Percentiles rank a stretch among this genome's conserved stretches.
phyloP scores from a whole-genome alignment of 2,329 filamentous ascomycete species.

The Beauveria medogensis region DNA sequence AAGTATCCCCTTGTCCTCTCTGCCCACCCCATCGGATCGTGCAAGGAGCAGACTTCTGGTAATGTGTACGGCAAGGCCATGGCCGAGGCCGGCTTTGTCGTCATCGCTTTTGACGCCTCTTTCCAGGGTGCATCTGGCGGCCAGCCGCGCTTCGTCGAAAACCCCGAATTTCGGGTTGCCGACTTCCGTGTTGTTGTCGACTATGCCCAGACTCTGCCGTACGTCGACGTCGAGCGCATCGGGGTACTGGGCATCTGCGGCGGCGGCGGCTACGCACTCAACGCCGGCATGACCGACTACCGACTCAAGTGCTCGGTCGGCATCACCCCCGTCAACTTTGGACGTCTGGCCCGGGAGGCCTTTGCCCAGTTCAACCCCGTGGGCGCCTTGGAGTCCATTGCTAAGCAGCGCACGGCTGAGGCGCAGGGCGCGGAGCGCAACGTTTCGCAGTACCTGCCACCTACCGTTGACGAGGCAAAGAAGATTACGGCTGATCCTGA shows the following conservation, averaged over 20 bases:
- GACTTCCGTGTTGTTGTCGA: constrained; percentile 26
- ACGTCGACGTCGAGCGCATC: constrained; percentile 25
- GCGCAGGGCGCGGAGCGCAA: background rate
- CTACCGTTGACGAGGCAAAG: constrained; percentile 5
- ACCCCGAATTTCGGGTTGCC: constrained; percentile 26
- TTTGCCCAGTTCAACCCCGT: constrained; percentile 4
- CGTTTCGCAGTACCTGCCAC: background rate
- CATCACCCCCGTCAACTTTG: constrained; percentile 21
- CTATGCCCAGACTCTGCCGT: constrained; percentile 20
- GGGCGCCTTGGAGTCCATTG: constrained; percentile 3
- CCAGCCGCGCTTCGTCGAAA: constrained; percentile 25
- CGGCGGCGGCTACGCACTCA: constrained; percentile 26
- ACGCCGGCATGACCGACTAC: constrained; percentile 26
- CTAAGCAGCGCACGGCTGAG: constrained; percentile 7
- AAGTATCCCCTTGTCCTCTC: constrained; percentile 18
- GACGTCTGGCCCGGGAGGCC: constrained; percentile 18
- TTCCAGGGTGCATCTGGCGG: constrained; percentile 28
- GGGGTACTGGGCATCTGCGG: constrained; percentile 31
- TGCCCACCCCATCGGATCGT: constrained; percentile 20
- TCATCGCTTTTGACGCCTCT: constrained; percentile 23
- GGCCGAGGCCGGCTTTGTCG: constrained; percentile 22
- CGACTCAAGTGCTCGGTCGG: constrained; percentile 28
- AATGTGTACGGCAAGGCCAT: constrained; percentile 24
- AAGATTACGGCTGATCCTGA: background rate
- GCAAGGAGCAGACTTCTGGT: constrained; percentile 29